These are phyloP conservation scores for Erodium maritimum DNA, from an alignment of 345 rosid genomes.

Conservation along the genomic window DNA sequence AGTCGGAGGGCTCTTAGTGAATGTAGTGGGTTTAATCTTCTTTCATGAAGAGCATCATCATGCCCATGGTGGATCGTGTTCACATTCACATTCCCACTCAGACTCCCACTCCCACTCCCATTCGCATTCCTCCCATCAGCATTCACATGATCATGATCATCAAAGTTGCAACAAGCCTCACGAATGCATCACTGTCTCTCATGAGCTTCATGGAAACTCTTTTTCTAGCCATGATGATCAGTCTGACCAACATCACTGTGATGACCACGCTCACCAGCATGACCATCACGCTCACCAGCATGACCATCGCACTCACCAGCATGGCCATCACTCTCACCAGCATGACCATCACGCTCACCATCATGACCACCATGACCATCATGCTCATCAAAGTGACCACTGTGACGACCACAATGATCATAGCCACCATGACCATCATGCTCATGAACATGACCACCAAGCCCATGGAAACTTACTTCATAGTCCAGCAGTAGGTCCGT, in stretches of 20 bases:
- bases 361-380: conserved; percentile 9
- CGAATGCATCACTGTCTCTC: conserved; percentile 23
- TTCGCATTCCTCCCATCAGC: too few relatives aligned
- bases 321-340: conserved; percentile 6
- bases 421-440: neutral
- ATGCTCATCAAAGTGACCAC: conserved; percentile 1
- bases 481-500: neutral
- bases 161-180: conserved; percentile 26
- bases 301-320: conserved; percentile 15
- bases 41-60: conserved; percentile 99
- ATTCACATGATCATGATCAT: conserved; percentile 24
- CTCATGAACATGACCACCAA: neutral
- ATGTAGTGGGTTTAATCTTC: conserved; percentile 77
- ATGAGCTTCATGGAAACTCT: conserved; percentile 22
- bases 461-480: neutral
- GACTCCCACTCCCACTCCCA: conserved; percentile 28
- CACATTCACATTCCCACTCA: conserved; percentile 58
- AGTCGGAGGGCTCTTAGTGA: conserved; percentile 81
- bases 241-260: conserved; percentile 10
- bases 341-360: conserved; percentile 11
- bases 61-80: conserved; percentile 83
- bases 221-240: conserved; percentile 19
- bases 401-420: conserved; percentile 3
- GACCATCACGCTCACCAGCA: conserved; percentile 14
- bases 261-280: conserved; percentile 7